phyloP scores from a whole-genome alignment of 371 early-diverging fungal species.

The Circinella minor region DNA sequence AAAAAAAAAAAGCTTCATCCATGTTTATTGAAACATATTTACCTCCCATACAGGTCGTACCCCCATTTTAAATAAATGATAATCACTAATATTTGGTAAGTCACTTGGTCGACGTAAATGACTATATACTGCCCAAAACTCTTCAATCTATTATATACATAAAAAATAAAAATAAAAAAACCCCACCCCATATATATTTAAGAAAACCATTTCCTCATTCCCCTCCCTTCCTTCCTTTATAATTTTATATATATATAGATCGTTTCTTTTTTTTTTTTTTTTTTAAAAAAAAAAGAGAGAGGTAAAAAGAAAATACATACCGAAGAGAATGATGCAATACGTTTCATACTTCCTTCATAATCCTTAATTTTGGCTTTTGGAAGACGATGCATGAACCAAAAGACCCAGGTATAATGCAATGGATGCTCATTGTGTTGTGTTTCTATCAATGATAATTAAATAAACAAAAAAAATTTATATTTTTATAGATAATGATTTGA shows the following conservation, averaged over 20 bases:
- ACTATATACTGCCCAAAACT: conserved; percentile 93
- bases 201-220: no score
- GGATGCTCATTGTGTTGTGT: conserved; percentile 42
- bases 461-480: neutral
- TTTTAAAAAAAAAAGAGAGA: neutral
- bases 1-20: no score
- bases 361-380: conserved; percentile 86
- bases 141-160: conserved; percentile 72
- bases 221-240: neutral
- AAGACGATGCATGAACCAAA: conserved; percentile 91
- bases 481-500: no score
- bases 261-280: no score
- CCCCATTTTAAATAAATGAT: conserved; percentile 95
- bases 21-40: conserved; percentile 6
- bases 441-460: neutral
- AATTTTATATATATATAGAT: neutral
- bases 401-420: conserved; percentile 76
- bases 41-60: conserved; percentile 98
- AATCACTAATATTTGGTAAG: conserved; percentile 91
- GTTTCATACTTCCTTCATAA: conserved; percentile 89
- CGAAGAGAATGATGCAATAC: conserved; percentile 81
- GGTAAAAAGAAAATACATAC: conserved; percentile 40
- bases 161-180: no score
- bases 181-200: no score
- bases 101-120: conserved; percentile 87